Percentiles rank a stretch among this genome's conserved stretches.
Conservation (phyloP, 306 rosid genomes). For the Luffa aegyptiaca region DNA sequence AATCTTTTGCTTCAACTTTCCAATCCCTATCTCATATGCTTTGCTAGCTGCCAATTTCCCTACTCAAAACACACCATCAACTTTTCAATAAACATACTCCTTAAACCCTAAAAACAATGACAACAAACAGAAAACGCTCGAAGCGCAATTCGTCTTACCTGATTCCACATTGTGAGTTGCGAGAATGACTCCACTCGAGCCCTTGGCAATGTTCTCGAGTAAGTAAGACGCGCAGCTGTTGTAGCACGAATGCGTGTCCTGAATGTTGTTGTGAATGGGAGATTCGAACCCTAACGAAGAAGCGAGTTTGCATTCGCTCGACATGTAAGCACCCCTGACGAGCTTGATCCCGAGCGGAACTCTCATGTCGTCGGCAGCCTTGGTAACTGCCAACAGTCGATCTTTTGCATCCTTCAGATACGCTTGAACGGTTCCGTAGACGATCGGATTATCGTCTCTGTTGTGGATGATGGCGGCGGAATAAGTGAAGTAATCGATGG, state of each 20-base stretch:
- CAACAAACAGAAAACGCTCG: neutral
- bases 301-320: slow-evolving; percentile 50
- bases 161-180: slow-evolving; percentile 88
- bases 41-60: slow-evolving; percentile 71
- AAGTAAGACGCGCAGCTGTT: slow-evolving; percentile 52
- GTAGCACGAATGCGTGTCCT: slow-evolving; percentile 65
- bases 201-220: slow-evolving; percentile 54
- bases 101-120: neutral
- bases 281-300: slow-evolving; percentile 47
- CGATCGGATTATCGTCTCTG: slow-evolving; percentile 32
- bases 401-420: slow-evolving; percentile 81
- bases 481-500: slow-evolving; percentile 80
- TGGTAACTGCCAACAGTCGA: slow-evolving; percentile 28
- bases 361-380: slow-evolving; percentile 53
- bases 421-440: slow-evolving; percentile 67
- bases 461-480: slow-evolving; percentile 52
- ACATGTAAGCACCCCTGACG: slow-evolving; percentile 95
- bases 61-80: slow-evolving; percentile 3
- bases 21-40: slow-evolving; percentile 68
- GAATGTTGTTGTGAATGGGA: slow-evolving; percentile 61
- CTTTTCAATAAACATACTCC: neutral
- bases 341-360: slow-evolving; percentile 70
- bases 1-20: slow-evolving; percentile 54
- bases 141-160: slow-evolving; percentile 21
- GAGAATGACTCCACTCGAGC: slow-evolving; percentile 57